Evolutionary conservation across 164 flowering plant species (phyloP).

Genomic region (Piper longum): DNA sequence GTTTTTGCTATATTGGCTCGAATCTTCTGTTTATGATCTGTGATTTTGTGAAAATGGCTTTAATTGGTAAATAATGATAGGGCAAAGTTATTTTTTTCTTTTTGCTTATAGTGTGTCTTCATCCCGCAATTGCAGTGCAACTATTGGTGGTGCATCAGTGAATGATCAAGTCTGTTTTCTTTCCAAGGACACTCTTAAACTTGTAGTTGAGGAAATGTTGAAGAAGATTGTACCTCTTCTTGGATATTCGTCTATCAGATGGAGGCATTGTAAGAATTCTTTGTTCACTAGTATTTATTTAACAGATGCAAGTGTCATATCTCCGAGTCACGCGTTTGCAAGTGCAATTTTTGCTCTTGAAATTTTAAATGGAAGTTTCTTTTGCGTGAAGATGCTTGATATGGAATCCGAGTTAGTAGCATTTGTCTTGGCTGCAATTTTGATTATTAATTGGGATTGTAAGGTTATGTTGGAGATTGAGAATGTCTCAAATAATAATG

Average conservation of each 20-base stretch:
- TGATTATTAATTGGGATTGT: constrained; percentile 62
- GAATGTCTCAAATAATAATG: neutral
- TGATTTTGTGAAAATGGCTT: neutral
- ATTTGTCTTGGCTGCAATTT: constrained; percentile 40
- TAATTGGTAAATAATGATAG: neutral
- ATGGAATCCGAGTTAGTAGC: constrained; percentile 36
- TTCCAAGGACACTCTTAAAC: constrained; percentile 27
- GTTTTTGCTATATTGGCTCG: no score
- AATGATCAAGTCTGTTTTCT: constrained; percentile 36
- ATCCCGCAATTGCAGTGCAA: constrained; percentile 42
- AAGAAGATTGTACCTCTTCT: constrained; percentile 31
- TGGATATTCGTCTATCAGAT: constrained; percentile 41
- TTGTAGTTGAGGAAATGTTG: constrained; percentile 36
- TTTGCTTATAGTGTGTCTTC: constrained; percentile 1
- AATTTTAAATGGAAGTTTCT: constrained; percentile 50
- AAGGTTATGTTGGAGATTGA: constrained; percentile 16
- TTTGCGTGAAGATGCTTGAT: constrained; percentile 27
- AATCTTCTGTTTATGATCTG: no score
- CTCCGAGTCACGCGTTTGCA: constrained; percentile 21
- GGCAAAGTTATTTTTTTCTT: neutral
- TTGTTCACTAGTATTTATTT: constrained; percentile 13
- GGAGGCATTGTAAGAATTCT: constrained; percentile 37
- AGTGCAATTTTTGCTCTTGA: constrained; percentile 58
- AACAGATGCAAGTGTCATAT: constrained; percentile 6
- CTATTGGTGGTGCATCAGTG: constrained; percentile 54